Evolutionary conservation across 169 alveolate genomes (phyloP).

Genomic region (Eimeria praecox): DNA sequence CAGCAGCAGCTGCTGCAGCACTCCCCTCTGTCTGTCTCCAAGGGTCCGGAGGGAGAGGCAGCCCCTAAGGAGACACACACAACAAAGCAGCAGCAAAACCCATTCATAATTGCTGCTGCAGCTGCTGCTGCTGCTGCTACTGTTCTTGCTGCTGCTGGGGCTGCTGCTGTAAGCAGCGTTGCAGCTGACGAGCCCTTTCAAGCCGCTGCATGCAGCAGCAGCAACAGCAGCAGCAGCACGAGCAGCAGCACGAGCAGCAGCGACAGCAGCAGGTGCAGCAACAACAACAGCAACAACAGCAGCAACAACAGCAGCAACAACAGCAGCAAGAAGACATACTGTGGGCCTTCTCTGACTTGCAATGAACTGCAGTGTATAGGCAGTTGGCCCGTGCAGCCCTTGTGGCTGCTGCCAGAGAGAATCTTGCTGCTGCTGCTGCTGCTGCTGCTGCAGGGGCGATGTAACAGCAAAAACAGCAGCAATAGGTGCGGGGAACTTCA

Average conservation of each 20-base stretch:
- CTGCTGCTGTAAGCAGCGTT: conserved; percentile 28
- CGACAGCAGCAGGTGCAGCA: conserved; percentile 7
- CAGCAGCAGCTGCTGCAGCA: not conserved
- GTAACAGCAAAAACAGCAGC: conserved; percentile 77
- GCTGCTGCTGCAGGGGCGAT: conserved; percentile 52
- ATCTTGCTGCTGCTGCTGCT: conserved; percentile 46
- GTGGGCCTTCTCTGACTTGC: conserved; percentile 38
- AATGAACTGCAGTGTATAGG: conserved; percentile 16
- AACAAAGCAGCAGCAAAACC: not conserved
- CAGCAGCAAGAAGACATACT: conserved; percentile 5
- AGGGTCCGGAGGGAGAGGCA: conserved; percentile 59
- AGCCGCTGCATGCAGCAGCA: not conserved
- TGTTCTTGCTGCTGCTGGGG: not conserved
- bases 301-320: not conserved
- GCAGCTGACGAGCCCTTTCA: not conserved
- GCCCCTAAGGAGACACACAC: conserved; percentile 39
- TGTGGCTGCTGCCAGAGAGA: conserved; percentile 8
- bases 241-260: not conserved
- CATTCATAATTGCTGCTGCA: too few species aligned
- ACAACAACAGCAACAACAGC: not conserved
- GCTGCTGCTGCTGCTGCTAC: conserved; percentile 27
- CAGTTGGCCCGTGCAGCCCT: conserved; percentile 21
- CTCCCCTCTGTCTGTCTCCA: conserved; percentile 1
- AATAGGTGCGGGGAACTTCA: conserved; percentile 77
- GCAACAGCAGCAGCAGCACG: not conserved